phyloP scores from a whole-genome alignment of 176 grass and related monocot genomes.

The Stipa capillata region DNA sequence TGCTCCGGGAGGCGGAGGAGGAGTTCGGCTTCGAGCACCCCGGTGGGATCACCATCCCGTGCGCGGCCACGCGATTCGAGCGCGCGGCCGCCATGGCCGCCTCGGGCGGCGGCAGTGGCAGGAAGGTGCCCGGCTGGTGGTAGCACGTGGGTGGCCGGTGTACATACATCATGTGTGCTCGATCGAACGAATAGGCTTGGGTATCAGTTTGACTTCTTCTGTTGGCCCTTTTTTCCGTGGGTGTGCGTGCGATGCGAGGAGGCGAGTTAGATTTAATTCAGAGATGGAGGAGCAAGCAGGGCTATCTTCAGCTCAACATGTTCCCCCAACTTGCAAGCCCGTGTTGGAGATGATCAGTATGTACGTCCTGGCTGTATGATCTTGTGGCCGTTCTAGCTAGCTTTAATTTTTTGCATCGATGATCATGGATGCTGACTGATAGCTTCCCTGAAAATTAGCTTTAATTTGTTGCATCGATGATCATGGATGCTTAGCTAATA shows the following conservation, averaged over 20 bases:
- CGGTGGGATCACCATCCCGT: conserved; percentile 93
- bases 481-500: too few species aligned
- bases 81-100: conserved; percentile 47
- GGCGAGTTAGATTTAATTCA: neutral
- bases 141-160: conserved; percentile 19
- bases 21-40: conserved; percentile 91
- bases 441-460: neutral
- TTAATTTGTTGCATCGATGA: too few species aligned
- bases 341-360: neutral
- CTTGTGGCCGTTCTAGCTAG: neutral
- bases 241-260: neutral
- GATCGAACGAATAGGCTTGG: neutral
- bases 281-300: too few species aligned
- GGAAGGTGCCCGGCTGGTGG: conserved; percentile 37
- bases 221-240: neutral
- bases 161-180: too few species aligned
- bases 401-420: neutral
- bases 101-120: conserved; percentile 19
- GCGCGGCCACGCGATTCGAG: conserved; percentile 65
- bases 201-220: neutral
- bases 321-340: neutral
- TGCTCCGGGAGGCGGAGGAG: conserved; percentile 93
- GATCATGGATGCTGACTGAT: neutral
- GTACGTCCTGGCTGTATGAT: neutral
- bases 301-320: neutral